Base-by-base conservation (phyloP, 2,329 filamentous ascomycete genomes). In the Fusarium humuli region DNA sequence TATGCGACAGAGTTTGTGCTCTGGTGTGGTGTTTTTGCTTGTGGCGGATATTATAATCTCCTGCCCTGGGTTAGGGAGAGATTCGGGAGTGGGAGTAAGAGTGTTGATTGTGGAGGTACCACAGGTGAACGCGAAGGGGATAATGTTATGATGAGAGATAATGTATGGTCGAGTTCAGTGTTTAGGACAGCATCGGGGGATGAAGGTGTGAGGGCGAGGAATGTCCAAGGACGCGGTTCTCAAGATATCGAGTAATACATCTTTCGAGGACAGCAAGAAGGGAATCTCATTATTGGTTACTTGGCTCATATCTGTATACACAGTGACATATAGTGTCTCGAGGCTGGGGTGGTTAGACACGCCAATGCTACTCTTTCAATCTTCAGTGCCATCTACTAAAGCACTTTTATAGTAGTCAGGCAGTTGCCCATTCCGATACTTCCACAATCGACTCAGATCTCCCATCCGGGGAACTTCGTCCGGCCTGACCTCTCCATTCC, bases 11-110 rank as follows among this genome's bases (percentile, higher is more conserved):
- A 92, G 76, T 81, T 92, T 54, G 80, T 84, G 2, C 81, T 93
- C 3, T 93, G 91, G 91, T 83, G 88, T 44, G 90, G 90, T 18
- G 84, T 92, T 4, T 90, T 92, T 77, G 85, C 86, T 0, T 90
- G 86, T 62, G 90, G 90, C 1, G 88, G 84, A 3, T 90, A 90
- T 65, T 91, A 88, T 73, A 91, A 91, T 69, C 76, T 92, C 5
- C 57, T 83, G 14, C 89, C 90, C 3, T 90, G 88, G 70, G 30
- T 57, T 18, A 66, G 32, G 11, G 73, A 61, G 57, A 55, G 60
- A 37, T 68, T 58, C 7, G 29, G 49, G 9, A 23, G 27, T 2
- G 50, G 40, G 7, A 7, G 12, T 4, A 73, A 64, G 54, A 45
- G 29, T 25, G 22, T 4, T 10, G 48, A 41, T 4, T 61, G 23